phyloP scores from a whole-genome alignment of 116 monocot genomes.

The Cymodocea nodosa region DNA sequence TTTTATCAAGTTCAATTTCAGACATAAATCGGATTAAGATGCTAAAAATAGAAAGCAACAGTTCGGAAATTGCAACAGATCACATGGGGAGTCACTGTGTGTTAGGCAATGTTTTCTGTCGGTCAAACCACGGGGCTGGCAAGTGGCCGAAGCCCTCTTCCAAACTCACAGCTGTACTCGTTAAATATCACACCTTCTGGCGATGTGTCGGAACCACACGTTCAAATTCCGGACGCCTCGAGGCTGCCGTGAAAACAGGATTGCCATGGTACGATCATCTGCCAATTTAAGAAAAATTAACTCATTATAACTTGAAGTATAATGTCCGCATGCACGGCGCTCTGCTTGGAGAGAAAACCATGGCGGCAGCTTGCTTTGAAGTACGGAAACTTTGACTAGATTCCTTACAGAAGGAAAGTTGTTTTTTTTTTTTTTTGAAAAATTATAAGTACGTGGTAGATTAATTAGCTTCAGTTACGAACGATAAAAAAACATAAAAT shows the following conservation, averaged over 20 bases:
- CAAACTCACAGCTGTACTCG: not conserved
- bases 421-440: no score
- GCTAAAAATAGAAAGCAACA: not conserved
- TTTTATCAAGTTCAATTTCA: no score
- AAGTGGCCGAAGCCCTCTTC: not conserved
- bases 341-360: not conserved
- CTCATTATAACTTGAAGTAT: no score
- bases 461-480: no score
- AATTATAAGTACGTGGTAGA: no score
- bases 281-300: no score
- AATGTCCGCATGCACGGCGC: not conserved
- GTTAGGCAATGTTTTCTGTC: not conserved
- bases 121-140: not conserved
- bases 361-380: not conserved
- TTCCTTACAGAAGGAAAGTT: not conserved
- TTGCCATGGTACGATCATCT: no score
- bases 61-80: not conserved
- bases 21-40: not conserved
- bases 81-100: not conserved
- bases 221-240: not conserved
- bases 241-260: not conserved
- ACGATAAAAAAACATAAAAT: no score
- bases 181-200: not conserved
- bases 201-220: not conserved
- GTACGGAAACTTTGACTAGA: slow-evolving; percentile 1